Base-by-base conservation (phyloP, 192 early-diverging fungal genomes). In the Backusella sp. region DNA sequence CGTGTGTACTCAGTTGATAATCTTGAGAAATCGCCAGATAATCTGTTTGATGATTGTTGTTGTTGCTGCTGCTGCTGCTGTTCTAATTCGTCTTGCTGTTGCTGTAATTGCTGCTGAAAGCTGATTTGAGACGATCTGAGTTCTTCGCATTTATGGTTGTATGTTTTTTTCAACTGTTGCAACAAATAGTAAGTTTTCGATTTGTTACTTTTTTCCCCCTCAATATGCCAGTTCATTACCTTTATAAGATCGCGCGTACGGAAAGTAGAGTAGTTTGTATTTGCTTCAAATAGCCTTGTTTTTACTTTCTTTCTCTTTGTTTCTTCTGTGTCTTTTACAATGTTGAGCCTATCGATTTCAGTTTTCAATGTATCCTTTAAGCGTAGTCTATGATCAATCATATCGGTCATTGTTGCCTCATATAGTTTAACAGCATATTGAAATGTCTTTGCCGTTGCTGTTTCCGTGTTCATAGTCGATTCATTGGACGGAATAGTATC, bases 201-300 rank as follows among this genome's bases (percentile, higher is more conserved):
- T 32, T 49, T 32, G 32, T 32, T 32, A 32, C 32, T 32, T 32
- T 12, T 12, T 28, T 56, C 11, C 15, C 14, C 11, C 15, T 6
- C 35, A 17, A 66, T 41, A 37, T 39, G 23, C 46, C 23, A 30
- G 8, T 28, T 42, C 32, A 44, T 41, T 77, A 83, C 82, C 78
- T 83, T 83, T 9, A 52, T 11, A n/a, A 83, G 21, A 30, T 79
- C 76, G 11, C 62, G 36, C 8, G 71, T 77, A 0, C 79, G 78
- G 42, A 46, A 73, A 8, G 32, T 71, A 62, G 59, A 30, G 36
- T 83, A 83, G 7, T 73, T 49, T 21, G 37, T 68, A 72, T 83
- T 83, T 7, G n/a, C 68, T 4, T 80, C 76, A 9, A 44, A 32
- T 9, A 76, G 37, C 12, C 30, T 69, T 15, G 35, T 42, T 23